These are phyloP conservation scores for Syncephalastrum sp. DNA, from an alignment of 371 early-diverging fungal species.

Conservation along the genomic window DNA sequence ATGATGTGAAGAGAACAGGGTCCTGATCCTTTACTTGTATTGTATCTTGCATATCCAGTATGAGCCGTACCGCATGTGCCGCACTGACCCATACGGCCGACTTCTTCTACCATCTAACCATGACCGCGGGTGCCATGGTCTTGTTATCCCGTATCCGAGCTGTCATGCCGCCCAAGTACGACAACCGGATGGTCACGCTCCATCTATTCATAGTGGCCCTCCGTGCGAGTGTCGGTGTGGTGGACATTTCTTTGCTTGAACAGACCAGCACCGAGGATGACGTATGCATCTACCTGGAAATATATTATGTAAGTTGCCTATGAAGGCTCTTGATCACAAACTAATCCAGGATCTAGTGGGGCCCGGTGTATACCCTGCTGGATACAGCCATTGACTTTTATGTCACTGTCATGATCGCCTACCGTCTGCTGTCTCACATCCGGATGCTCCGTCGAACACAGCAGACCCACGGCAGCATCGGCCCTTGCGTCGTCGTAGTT, in stretches of 20 bases:
- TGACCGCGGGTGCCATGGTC: constrained; percentile 36
- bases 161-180: constrained; percentile 25
- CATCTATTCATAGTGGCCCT: constrained; percentile 13
- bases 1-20: background rate
- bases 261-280: constrained; percentile 11
- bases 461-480: constrained; percentile 20
- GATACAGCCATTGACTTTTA: constrained; percentile 43
- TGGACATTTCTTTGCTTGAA: constrained; percentile 24
- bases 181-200: constrained; percentile 5
- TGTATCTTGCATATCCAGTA: background rate
- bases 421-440: constrained; percentile 32
- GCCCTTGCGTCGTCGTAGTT: constrained; percentile 34
- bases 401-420: constrained; percentile 32
- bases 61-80: constrained; percentile 14
- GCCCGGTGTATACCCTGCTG: constrained; percentile 40
- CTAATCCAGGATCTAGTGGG: constrained; percentile 24
- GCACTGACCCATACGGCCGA: constrained; percentile 25
- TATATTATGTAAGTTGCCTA: constrained; percentile 26
- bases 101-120: constrained; percentile 35
- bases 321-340: background rate
- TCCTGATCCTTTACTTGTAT: background rate
- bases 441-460: constrained; percentile 17
- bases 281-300: constrained; percentile 30
- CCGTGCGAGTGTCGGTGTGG: constrained; percentile 26
- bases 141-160: constrained; percentile 30